phyloP scores from a whole-genome alignment of 768 basidiomycete genomes.

The Krasilnikovozyma curviuscula region DNA sequence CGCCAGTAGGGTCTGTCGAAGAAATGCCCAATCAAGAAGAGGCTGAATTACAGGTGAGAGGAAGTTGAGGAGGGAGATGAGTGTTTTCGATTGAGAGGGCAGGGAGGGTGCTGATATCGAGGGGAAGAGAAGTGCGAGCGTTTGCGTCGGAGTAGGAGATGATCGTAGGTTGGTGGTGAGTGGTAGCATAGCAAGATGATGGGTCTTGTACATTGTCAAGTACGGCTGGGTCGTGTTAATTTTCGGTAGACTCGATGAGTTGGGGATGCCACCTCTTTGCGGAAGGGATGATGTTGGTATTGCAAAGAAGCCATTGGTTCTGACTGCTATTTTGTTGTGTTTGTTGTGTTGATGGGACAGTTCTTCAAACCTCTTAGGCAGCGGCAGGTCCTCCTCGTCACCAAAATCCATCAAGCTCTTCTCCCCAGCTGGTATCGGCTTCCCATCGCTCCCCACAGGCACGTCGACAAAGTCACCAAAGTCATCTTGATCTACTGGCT shows the following conservation, averaged over 20 bases:
- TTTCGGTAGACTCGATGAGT: slow-evolving; percentile 20
- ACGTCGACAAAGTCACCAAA: slow-evolving; percentile 25
- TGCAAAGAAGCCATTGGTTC: slow-evolving; percentile 26
- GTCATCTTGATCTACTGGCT: slow-evolving; percentile 16
- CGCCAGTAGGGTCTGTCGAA: slow-evolving; percentile 46
- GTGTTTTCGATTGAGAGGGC: slow-evolving; percentile 41
- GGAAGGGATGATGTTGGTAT: too few species aligned
- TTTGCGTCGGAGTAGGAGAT: slow-evolving; percentile 31
- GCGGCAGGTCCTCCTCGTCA: slow-evolving; percentile 20
- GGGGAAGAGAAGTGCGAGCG: slow-evolving; percentile 39
- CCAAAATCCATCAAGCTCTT: slow-evolving; percentile 26
- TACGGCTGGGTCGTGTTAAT: slow-evolving; percentile 22
- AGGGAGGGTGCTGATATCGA: slow-evolving; percentile 25
- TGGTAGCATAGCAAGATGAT: slow-evolving; percentile 46
- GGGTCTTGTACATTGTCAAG: slow-evolving; percentile 40
- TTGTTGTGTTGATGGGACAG: slow-evolving; percentile 8
- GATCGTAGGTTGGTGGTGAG: slow-evolving; percentile 42
- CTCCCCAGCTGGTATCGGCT: slow-evolving; percentile 3
- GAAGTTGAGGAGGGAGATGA: slow-evolving; percentile 55
- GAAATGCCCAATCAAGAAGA: slow-evolving; percentile 42
- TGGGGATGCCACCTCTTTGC: slow-evolving; percentile 22
- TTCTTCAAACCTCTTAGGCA: slow-evolving; percentile 18
- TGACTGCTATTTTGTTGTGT: too few species aligned
- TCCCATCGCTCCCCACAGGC: background rate
- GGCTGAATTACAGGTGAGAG: slow-evolving; percentile 55